These are phyloP conservation scores for Cyclocybe aegerita DNA, from an alignment of 768 basidiomycete genomes.

Conservation along the genomic window DNA sequence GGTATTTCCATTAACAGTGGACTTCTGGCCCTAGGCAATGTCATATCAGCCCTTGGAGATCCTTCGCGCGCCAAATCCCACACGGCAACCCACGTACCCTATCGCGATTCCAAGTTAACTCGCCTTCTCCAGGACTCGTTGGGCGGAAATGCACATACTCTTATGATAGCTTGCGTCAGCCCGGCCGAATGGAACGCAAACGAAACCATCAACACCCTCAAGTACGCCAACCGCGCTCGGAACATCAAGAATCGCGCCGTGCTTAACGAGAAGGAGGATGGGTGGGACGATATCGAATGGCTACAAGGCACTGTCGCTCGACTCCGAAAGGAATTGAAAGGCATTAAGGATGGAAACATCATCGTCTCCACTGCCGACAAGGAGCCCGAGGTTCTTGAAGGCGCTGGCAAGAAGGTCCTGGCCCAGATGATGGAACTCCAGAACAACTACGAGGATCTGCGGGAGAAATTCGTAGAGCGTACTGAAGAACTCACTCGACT, in stretches of 20 bases:
- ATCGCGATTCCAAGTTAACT: conserved; percentile 98
- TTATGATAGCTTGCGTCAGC: conserved; percentile 99
- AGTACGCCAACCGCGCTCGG: conserved; percentile 95
- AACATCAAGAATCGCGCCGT: conserved; percentile 96
- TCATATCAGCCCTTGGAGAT: conserved; percentile 96
- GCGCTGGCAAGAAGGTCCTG: conserved; percentile 72
- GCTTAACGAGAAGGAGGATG: conserved; percentile 92
- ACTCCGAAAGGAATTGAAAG: conserved; percentile 84
- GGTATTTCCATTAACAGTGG: conserved; percentile 99
- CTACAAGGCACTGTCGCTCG: conserved; percentile 84
- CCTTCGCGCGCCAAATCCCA: conserved; percentile 83
- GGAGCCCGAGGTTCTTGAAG: conserved; percentile 47
- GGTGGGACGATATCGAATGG: conserved; percentile 99
- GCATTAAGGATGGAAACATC: conserved; percentile 68
- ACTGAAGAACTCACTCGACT: conserved; percentile 85
- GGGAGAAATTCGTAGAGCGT: conserved; percentile 83
- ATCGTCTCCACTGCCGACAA: conserved; percentile 24
- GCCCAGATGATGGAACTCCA: conserved; percentile 83
- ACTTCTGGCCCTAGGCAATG: conserved; percentile 93
- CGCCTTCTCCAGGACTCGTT: conserved; percentile 94
- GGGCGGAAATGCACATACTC: conserved; percentile 95
- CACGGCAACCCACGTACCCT: conserved; percentile 89
- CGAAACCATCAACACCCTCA: conserved; percentile 93
- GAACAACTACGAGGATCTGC: conserved; percentile 81
- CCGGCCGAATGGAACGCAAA: conserved; percentile 93